phyloP scores from a whole-genome alignment of 805 yeast genomes.

The Candida boleticola region DNA sequence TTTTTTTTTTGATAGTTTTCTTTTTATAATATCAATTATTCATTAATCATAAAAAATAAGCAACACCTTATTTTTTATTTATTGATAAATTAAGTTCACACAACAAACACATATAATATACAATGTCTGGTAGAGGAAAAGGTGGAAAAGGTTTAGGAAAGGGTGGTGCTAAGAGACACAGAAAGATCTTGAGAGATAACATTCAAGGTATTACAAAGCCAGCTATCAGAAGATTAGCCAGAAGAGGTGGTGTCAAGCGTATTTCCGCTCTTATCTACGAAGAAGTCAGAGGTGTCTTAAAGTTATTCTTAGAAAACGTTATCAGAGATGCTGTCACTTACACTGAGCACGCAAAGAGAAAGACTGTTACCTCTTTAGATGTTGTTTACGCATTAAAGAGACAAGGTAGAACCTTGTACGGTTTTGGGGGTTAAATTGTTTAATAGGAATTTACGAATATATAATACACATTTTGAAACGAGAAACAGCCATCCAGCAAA shows the following conservation, averaged over 20 bases:
- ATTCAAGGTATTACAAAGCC: constrained; percentile 99
- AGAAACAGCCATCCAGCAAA: too few species aligned
- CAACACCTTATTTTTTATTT: constrained; percentile 1
- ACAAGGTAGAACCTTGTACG: constrained; percentile 99
- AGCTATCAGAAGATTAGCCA: constrained; percentile 99
- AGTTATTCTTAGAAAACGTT: constrained; percentile 93
- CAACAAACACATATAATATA: constrained; percentile 21
- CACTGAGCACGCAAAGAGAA: constrained; percentile 99
- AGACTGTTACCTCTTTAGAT: constrained; percentile 98
- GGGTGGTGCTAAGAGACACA: constrained; percentile 99
- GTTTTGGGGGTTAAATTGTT: constrained; percentile 93
- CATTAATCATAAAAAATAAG: constrained; percentile 2
- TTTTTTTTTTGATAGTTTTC: neutral
- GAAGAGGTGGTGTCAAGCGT: constrained; percentile 99
- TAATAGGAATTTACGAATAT: constrained; percentile 4
- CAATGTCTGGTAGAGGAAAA: constrained; percentile 99
- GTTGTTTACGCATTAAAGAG: constrained; percentile 99
- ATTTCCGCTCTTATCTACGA: constrained; percentile 98
- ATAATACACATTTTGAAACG: neutral
- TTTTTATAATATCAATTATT: too few species aligned
- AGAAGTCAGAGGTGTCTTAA: constrained; percentile 96
- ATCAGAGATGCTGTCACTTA: constrained; percentile 99
- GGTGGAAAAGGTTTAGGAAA: constrained; percentile 99
- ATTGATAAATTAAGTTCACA: neutral
- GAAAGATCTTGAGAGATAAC: constrained; percentile 99